Evolutionary conservation across 768 basidiomycete species (phyloP), one percentile per base, ranked within the genome.

Genomic region (Tylopilus plumbeoviolaceoides): DNA sequence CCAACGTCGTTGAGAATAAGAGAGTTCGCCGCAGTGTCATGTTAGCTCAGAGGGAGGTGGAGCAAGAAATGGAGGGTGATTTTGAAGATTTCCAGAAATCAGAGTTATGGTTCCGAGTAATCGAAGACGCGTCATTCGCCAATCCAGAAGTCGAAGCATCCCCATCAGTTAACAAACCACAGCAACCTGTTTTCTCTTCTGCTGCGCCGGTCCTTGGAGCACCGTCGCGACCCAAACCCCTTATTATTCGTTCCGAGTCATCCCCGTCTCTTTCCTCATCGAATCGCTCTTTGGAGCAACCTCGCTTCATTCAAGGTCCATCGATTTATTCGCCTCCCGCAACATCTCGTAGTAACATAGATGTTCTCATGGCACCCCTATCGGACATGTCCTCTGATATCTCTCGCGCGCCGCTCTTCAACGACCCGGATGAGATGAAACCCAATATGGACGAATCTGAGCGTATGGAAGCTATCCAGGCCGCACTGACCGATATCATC

Each of bases 391-490:
- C 77, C 10, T 74, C 79, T 1, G 77, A 82, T 23, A 70, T 77
- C n/a, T 69, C 81, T 2, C 77, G 90, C 42, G 83, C 86, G 0
- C 89, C 89, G 8, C 74, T 95, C 20, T 94, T 95, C 56, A 82
- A 87, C 58, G 88, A 91, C 60, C 84, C 87, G 1, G 85, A 88
- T 55, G 87, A 91, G 54, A 65, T 59, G 4, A 65, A 62, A 53
- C 70, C 55, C 54, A 80, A 76, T 54, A 73, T 72, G 56, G 83
- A 81, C 44, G 87, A 95, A 67, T 81, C 87, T 47, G 79, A 87
- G 59, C 78, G 92, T 36, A 97, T 98, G 83, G 92, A 94, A 61
- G 95, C 95, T 3, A 97, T 98, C 18, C 93, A 94, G 62, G 94
- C 94, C 8, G 97, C 97, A 5, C 74, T 99, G 56, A 94, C 91